Conservation (phyloP, 2,329 filamentous ascomycete genomes). For the Magnaporthiopsis rhizophila region DNA sequence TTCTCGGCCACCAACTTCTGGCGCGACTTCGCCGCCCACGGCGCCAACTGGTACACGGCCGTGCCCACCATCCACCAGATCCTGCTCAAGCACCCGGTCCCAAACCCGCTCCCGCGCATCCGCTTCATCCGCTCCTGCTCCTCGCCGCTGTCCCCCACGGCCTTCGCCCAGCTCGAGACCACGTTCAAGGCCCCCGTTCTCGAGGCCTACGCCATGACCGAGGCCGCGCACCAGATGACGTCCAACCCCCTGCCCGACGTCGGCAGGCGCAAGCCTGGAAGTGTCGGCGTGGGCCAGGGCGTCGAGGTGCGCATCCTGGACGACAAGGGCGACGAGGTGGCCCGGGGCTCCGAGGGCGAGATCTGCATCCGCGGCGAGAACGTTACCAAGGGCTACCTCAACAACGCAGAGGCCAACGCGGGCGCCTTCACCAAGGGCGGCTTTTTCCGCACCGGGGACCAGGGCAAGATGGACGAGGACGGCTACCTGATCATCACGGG, state of each 20-base stretch:
- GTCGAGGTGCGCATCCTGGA: conserved; percentile 75
- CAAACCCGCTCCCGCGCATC: conserved; percentile 61
- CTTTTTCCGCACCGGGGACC: conserved; percentile 84
- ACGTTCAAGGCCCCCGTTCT: conserved; percentile 72
- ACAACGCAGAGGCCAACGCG: conserved; percentile 70
- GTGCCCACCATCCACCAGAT: conserved; percentile 93
- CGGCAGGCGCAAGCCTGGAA: conserved; percentile 71
- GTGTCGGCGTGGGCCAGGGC: conserved; percentile 75
- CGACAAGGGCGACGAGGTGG: conserved; percentile 56
- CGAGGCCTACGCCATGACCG: conserved; percentile 90
- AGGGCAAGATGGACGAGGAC: conserved; percentile 71
- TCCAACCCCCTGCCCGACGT: conserved; percentile 60
- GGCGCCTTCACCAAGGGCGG: conserved; percentile 65
- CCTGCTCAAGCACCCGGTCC: conserved; percentile 64
- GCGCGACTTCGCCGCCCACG: conserved; percentile 63
- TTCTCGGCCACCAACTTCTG: conserved; percentile 83
- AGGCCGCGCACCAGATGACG: conserved; percentile 80
- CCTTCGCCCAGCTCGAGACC: conserved; percentile 70
- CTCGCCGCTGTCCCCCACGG: conserved; percentile 72
- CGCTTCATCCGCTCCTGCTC: conserved; percentile 86
- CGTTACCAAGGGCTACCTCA: conserved; percentile 77
- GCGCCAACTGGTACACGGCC: conserved; percentile 86
- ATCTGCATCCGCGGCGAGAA: conserved; percentile 79
- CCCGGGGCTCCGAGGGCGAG: conserved; percentile 65
- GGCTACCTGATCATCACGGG: conserved; percentile 82